Evolutionary conservation across 192 early-diverging fungal species (phyloP).

Genomic region (Backusella mclennaniae): DNA sequence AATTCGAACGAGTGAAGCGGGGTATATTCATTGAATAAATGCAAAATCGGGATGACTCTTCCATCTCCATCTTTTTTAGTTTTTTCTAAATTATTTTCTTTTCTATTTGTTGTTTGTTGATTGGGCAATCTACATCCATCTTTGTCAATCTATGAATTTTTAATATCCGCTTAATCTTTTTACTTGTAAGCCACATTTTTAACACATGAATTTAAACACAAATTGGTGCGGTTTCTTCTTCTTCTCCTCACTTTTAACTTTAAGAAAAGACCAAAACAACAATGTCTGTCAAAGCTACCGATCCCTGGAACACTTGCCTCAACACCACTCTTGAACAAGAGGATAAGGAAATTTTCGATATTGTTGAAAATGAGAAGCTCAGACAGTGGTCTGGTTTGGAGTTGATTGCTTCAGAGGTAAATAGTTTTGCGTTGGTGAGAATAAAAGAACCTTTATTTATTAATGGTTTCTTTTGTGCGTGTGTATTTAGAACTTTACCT

Average conservation of each 20-base stretch:
- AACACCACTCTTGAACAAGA: constrained; percentile 91
- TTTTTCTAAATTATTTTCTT: constrained; percentile 7
- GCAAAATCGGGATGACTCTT: constrained; percentile 1
- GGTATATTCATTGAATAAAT: constrained; percentile 6
- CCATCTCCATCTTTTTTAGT: not conserved
- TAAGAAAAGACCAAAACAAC: not conserved
- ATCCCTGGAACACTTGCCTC: constrained; percentile 70
- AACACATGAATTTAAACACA: constrained; percentile 7
- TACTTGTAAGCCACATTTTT: constrained; percentile 2
- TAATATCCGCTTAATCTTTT: constrained; percentile 5
- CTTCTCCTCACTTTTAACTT: not conserved
- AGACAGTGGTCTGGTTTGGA: constrained; percentile 98
- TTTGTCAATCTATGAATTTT: constrained; percentile 14
- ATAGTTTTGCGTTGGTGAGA: not conserved
- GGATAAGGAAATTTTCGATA: constrained; percentile 89
- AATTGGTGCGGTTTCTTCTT: not conserved
- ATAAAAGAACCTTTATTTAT: not conserved
- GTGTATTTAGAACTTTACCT: constrained; percentile 91
- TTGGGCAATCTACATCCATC: constrained; percentile 16
- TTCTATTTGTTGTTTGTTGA: constrained; percentile 5
- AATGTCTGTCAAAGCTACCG: constrained; percentile 37
- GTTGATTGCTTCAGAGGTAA: constrained; percentile 97
- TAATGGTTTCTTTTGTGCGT: not conserved
- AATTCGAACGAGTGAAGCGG: constrained; percentile 11
- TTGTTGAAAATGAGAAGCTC: constrained; percentile 98